Conservation (phyloP, 768 basidiomycete genomes). For the Tremella fuciformis region DNA sequence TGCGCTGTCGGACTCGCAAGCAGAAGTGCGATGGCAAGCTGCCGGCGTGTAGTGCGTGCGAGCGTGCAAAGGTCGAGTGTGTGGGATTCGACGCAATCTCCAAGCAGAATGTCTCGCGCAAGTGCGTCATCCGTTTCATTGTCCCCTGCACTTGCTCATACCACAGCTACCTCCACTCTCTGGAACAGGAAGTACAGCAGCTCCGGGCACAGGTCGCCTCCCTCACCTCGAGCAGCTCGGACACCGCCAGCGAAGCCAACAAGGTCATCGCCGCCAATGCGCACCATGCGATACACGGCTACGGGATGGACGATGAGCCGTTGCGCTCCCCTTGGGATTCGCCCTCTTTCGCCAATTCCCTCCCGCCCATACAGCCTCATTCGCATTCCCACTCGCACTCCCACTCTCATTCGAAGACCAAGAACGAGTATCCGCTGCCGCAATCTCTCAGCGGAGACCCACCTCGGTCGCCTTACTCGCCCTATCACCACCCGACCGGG, state of each 20-base stretch:
- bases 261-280: constrained; percentile 27
- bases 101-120: constrained; percentile 52
- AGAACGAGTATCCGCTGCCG: not conserved
- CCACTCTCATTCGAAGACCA: constrained; percentile 13
- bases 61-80: constrained; percentile 53
- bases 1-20: constrained; percentile 51
- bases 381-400: constrained; percentile 28
- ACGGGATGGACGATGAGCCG: constrained; percentile 13
- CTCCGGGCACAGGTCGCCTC: constrained; percentile 48
- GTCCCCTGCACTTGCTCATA: not conserved
- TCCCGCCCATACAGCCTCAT: constrained; percentile 8
- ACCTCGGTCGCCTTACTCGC: constrained; percentile 25
- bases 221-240: constrained; percentile 13
- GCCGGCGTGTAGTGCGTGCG: constrained; percentile 50
- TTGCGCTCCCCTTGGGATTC: constrained; percentile 35
- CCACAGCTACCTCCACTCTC: constrained; percentile 49
- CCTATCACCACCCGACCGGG: constrained; percentile 17
- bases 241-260: constrained; percentile 18
- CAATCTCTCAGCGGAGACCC: not conserved
- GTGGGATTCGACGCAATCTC: constrained; percentile 53
- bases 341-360: constrained; percentile 11
- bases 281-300: constrained; percentile 29
- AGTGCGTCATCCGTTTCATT: constrained; percentile 35
- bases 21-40: constrained; percentile 53
- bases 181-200: constrained; percentile 51